phyloP scores from a whole-genome alignment of 2,329 filamentous ascomycete species.

The Rutstroemia sp. region DNA sequence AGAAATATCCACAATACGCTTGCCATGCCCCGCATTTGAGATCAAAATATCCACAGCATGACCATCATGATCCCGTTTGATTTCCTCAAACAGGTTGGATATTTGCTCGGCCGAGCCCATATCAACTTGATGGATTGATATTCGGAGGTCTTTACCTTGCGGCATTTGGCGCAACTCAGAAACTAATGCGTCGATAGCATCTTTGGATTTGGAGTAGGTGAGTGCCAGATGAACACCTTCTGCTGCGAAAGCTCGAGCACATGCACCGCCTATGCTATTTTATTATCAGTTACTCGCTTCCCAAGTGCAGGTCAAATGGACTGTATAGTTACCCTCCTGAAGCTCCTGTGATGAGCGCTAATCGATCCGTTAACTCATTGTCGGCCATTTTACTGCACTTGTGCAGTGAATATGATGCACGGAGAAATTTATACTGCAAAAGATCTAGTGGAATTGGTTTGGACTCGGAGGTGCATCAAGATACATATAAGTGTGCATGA shows the following conservation, averaged over 20 bases:
- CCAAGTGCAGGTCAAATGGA: background rate
- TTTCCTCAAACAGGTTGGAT: slow-evolving; percentile 44
- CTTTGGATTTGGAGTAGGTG: slow-evolving; percentile 45
- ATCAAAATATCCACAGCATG: slow-evolving; percentile 51
- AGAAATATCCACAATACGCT: slow-evolving; percentile 39
- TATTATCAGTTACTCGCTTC: background rate
- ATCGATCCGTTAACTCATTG: slow-evolving; percentile 42
- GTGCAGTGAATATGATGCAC: background rate
- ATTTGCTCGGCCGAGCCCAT: slow-evolving; percentile 47
- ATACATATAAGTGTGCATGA: no score
- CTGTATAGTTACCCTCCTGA: slow-evolving; percentile 45
- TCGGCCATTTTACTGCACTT: slow-evolving; percentile 17
- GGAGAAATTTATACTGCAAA: no score
- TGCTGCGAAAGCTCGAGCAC: slow-evolving; percentile 46
- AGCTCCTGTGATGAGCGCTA: slow-evolving; percentile 54
- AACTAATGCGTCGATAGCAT: slow-evolving; percentile 39
- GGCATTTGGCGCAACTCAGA: slow-evolving; percentile 28
- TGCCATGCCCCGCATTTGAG: slow-evolving; percentile 60
- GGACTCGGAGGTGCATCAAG: no score
- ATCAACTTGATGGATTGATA: slow-evolving; percentile 52
- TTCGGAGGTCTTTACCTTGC: slow-evolving; percentile 28
- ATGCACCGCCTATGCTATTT: slow-evolving; percentile 52
- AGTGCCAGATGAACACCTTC: slow-evolving; percentile 48
- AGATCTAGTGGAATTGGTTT: no score
- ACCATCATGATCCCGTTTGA: slow-evolving; percentile 42